Conservation (phyloP, 306 rosid genomes). For the Myrica gale region DNA sequence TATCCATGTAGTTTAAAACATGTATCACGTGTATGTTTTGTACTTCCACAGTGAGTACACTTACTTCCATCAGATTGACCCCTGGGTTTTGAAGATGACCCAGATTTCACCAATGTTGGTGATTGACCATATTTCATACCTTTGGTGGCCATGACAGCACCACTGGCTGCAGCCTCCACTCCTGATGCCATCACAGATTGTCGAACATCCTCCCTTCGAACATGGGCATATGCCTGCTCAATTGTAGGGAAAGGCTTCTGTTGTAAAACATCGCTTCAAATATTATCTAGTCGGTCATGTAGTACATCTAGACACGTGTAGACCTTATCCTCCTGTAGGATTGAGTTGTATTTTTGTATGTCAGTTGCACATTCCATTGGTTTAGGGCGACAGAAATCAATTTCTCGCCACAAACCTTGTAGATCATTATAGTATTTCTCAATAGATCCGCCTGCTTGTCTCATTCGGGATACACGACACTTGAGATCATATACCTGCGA, state of each 20-base stretch:
- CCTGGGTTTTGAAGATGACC: too few relatives aligned
- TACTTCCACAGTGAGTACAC: slow-evolving; percentile 10
- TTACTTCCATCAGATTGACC: too few relatives aligned
- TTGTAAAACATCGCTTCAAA: neutral
- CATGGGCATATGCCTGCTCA: slow-evolving; percentile 15
- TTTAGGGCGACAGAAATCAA: slow-evolving; percentile 5
- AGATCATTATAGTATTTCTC: slow-evolving; percentile 18
- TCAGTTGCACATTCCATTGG: slow-evolving; percentile 1
- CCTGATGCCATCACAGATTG: neutral
- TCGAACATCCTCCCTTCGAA: neutral
- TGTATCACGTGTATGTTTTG: neutral
- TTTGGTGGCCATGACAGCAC: too few relatives aligned
- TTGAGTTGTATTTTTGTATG: neutral
- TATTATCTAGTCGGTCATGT: neutral
- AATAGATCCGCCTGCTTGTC: neutral
- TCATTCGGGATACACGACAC: too few relatives aligned
- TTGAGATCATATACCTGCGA: too few relatives aligned
- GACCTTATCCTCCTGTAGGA: neutral
- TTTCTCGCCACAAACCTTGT: slow-evolving; percentile 18
- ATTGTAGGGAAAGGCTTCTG: neutral
- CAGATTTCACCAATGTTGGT: too few relatives aligned
- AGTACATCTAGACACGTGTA: neutral
- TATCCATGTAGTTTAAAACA: slow-evolving; percentile 5
- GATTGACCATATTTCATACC: too few relatives aligned
- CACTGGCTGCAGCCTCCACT: too few relatives aligned